These are phyloP conservation scores for Phaeosphaeriaceae sp. DNA, from an alignment of 2,329 filamentous ascomycete species.

Conservation along the genomic window DNA sequence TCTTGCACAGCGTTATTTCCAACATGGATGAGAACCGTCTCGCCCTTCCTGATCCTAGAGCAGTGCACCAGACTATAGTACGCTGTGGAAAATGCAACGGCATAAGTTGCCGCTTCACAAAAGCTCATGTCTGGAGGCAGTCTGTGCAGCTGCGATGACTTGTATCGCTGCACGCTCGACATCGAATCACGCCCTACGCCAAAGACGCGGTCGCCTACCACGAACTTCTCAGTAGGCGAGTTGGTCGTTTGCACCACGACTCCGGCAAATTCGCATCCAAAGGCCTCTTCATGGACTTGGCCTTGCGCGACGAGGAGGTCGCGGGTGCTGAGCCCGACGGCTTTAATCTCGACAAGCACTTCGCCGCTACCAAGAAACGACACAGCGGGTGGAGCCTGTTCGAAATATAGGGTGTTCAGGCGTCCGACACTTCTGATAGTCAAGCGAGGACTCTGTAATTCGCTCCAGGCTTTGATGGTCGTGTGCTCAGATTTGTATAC, in stretches of 20 bases:
- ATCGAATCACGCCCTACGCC: constrained; percentile 14
- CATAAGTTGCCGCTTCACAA: constrained; percentile 20
- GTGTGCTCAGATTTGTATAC: constrained; percentile 3
- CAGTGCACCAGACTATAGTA: constrained; percentile 26
- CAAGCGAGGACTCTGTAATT: constrained; percentile 12
- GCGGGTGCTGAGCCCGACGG: constrained; percentile 23
- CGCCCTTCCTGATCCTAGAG: constrained; percentile 28
- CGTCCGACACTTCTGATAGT: constrained; percentile 18
- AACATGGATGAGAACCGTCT: constrained; percentile 33
- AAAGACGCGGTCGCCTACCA: constrained; percentile 14
- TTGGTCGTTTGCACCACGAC: constrained; percentile 11
- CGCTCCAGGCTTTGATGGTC: constrained; percentile 22
- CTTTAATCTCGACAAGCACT: constrained; percentile 23
- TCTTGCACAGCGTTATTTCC: constrained; percentile 24
- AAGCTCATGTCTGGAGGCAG: constrained; percentile 13
- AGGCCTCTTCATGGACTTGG: constrained; percentile 23
- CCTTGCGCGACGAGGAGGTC: constrained; percentile 33
- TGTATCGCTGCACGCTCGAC: constrained; percentile 9
- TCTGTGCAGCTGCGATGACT: constrained; percentile 14
- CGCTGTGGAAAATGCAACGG: constrained; percentile 7
- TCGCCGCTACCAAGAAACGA: constrained; percentile 13
- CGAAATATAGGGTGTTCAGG: constrained; percentile 24
- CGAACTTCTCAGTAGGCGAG: neutral
- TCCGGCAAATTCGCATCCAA: constrained; percentile 25
- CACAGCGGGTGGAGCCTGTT: neutral